Evolutionary conservation across 1,284 basidiomycete genomes (phyloP).

Genomic region (Rhodotorula sp.): DNA sequence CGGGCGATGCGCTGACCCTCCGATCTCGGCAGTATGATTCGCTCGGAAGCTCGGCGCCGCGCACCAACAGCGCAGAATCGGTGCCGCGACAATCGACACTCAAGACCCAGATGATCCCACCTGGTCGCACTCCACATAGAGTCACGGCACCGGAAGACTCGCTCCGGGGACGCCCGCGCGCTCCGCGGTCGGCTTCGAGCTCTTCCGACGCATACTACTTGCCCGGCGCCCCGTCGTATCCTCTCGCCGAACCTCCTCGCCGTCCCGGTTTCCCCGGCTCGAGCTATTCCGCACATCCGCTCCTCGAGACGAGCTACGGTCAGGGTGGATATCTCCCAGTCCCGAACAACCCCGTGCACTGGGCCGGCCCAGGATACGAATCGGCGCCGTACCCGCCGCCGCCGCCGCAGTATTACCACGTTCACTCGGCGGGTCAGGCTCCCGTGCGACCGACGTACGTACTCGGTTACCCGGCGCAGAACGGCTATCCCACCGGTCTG

Average conservation of each 20-base stretch:
- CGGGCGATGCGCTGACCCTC: not conserved
- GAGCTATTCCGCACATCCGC: not conserved
- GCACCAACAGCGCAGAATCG: not conserved
- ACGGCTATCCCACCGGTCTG: not conserved
- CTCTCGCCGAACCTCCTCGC: not conserved
- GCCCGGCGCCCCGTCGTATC: not conserved
- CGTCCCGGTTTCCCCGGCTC: not conserved
- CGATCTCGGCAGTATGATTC: not conserved
- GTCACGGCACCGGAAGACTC: not conserved
- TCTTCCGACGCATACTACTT: not conserved
- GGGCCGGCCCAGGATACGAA: not conserved
- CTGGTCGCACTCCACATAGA: not conserved
- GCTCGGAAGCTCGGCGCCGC: conserved; percentile 5
- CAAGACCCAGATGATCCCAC: conserved; percentile 4
- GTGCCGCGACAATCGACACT: not conserved
- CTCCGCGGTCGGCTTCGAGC: not conserved
- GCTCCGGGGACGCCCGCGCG: not conserved
- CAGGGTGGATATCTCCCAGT: not conserved
- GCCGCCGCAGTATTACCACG: not conserved
- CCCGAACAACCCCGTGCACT: not conserved
- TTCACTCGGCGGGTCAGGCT: not conserved
- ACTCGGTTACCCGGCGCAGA: not conserved
- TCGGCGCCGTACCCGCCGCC: not conserved
- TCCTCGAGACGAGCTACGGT: not conserved
- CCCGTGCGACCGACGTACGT: not conserved